phyloP scores from a whole-genome alignment of 108 stramenopile genomes.

The Heterococcus sp. region DNA sequence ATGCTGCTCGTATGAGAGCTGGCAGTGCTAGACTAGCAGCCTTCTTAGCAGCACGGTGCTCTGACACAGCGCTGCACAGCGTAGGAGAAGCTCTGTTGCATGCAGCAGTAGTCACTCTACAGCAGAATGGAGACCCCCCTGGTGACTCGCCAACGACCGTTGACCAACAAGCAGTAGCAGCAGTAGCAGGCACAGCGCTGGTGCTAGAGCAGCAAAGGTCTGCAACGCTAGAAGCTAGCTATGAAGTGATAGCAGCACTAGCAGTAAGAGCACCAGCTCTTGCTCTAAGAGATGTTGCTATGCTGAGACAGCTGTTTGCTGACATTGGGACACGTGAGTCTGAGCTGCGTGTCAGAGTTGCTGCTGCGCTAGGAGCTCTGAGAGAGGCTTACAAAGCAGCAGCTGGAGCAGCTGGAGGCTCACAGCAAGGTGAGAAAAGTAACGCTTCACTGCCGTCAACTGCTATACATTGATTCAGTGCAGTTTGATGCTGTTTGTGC shows the following conservation, averaged over 20 bases:
- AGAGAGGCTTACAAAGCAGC: neutral
- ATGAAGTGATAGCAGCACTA: slow-evolving; percentile 33
- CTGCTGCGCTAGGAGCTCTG: slow-evolving; percentile 34
- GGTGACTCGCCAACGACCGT: neutral
- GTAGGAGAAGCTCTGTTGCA: slow-evolving; percentile 24
- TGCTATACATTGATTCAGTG: too few species aligned
- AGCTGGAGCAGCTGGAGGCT: neutral
- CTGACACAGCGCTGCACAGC: slow-evolving; percentile 5
- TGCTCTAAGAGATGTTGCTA: slow-evolving; percentile 13
- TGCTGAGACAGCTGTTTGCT: slow-evolving; percentile 25
- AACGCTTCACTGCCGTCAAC: too few species aligned
- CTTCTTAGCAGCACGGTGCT: slow-evolving; percentile 35
- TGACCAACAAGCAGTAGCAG: neutral
- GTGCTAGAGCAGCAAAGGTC: slow-evolving; percentile 27
- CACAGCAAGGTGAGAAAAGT: too few species aligned
- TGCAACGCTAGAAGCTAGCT: slow-evolving; percentile 40
- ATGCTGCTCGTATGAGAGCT: slow-evolving; percentile 23
- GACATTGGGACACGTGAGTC: slow-evolving; percentile 8
- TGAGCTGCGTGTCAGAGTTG: slow-evolving; percentile 39
- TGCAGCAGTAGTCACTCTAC: slow-evolving; percentile 20
- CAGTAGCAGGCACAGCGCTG: slow-evolving; percentile 5
- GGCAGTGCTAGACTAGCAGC: slow-evolving; percentile 31
- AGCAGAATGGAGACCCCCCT: neutral
- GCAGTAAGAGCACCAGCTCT: slow-evolving; percentile 17
- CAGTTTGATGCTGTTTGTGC: too few species aligned